These are phyloP conservation scores for Lumnitzera racemosa DNA, from an alignment of 345 rosid genomes.

Conservation along the genomic window DNA sequence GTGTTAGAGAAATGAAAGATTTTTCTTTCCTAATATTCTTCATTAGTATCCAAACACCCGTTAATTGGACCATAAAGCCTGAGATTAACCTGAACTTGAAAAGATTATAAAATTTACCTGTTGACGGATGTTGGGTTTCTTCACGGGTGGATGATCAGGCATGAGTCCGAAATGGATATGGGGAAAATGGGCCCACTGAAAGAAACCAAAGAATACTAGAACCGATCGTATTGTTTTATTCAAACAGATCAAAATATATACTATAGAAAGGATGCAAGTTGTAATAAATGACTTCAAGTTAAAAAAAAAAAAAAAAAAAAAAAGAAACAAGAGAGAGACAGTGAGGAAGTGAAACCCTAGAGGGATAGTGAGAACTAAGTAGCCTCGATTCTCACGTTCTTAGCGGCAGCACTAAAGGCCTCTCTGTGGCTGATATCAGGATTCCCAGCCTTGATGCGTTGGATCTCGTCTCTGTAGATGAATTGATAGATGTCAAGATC, in stretches of 20 bases:
- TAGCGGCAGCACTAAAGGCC: conserved; percentile 99
- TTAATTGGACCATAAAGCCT: too few species aligned
- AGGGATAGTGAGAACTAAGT: conserved; percentile 3
- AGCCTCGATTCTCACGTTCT: conserved; percentile 46
- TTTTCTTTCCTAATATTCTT: too few species aligned
- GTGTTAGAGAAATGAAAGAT: too few species aligned
- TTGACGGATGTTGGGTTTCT: conserved; percentile 67
- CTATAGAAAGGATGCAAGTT: too few species aligned
- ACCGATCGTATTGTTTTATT: background rate
- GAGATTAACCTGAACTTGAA: too few species aligned
- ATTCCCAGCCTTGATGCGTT: conserved; percentile 96
- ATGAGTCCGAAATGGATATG: conserved; percentile 95
- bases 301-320: background rate
- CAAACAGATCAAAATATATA: background rate
- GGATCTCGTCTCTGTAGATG: conserved; percentile 85
- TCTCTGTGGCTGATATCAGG: conserved; percentile 99
- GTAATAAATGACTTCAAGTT: too few species aligned
- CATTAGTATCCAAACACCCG: too few species aligned
- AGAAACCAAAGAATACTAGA: conserved; percentile 5
- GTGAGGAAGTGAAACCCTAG: background rate
- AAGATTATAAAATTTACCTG: conserved; percentile 39
- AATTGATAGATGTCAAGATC: conserved; percentile 8
- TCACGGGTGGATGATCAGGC: conserved; percentile 91
- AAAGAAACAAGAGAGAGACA: background rate
- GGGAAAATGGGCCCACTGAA: conserved; percentile 99